These are phyloP conservation scores for Saturnispora sekii DNA, from an alignment of 805 yeast species.

Conservation along the genomic window DNA sequence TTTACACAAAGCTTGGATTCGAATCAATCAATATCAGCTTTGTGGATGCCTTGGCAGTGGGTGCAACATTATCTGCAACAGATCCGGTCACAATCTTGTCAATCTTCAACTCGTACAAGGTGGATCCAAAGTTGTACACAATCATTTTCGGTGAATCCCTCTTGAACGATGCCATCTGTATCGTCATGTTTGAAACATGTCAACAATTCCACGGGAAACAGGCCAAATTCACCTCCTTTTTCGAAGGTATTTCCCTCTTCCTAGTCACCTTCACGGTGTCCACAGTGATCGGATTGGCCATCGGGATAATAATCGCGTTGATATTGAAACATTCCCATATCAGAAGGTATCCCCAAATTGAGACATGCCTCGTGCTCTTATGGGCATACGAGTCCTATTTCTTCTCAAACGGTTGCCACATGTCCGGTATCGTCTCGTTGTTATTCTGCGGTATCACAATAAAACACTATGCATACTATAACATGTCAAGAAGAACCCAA, in stretches of 20 bases:
- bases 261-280: conserved; percentile 89
- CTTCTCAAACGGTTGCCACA: conserved; percentile 97
- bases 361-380: conserved; percentile 81
- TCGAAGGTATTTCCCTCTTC: conserved; percentile 91
- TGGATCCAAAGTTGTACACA: conserved; percentile 94
- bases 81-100: conserved; percentile 97
- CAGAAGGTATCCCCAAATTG: conserved; percentile 93
- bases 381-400: conserved; percentile 95
- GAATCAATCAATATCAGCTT: conserved; percentile 84
- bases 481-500: conserved; percentile 96
- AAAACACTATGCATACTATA: conserved; percentile 93
- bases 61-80: conserved; percentile 96
- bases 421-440: conserved; percentile 96
- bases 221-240: conserved; percentile 63
- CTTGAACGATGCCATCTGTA: conserved; percentile 93
- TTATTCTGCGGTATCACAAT: conserved; percentile 93
- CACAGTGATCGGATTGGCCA: conserved; percentile 75
- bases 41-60: conserved; percentile 96
- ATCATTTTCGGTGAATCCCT: conserved; percentile 95
- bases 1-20: conserved; percentile 87
- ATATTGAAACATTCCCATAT: conserved; percentile 86
- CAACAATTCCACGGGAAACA: conserved; percentile 88
- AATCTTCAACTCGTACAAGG: conserved; percentile 94
- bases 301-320: conserved; percentile 85
- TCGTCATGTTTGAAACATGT: conserved; percentile 98